phyloP scores from a whole-genome alignment of 2,329 filamentous ascomycete species.

The Fusarium irregulare region DNA sequence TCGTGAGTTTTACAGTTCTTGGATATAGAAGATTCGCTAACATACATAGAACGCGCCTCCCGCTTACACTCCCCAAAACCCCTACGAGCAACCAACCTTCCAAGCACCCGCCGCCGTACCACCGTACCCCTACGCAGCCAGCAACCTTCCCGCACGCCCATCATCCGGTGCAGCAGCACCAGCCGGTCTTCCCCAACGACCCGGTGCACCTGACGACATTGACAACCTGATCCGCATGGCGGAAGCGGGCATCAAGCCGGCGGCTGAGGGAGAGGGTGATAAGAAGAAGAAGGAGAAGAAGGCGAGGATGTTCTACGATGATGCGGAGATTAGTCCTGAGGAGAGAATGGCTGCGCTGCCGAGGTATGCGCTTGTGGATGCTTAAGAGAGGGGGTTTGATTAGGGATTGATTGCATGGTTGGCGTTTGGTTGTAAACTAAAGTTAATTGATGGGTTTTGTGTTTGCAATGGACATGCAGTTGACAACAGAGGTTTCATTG shows the following conservation, averaged over 20 bases:
- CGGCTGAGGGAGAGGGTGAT: slow-evolving; percentile 55
- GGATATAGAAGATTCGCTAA: slow-evolving; percentile 30
- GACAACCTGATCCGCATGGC: slow-evolving; percentile 74
- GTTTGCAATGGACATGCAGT: slow-evolving; percentile 5
- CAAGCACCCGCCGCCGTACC: slow-evolving; percentile 39
- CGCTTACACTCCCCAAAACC: slow-evolving; percentile 45
- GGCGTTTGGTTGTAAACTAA: slow-evolving; percentile 46
- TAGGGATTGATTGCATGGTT: slow-evolving; percentile 42
- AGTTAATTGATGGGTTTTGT: slow-evolving; percentile 41
- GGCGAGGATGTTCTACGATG: slow-evolving; percentile 81
- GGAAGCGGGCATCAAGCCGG: slow-evolving; percentile 68
- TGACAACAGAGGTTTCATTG: neutral
- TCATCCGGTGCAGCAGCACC: slow-evolving; percentile 50
- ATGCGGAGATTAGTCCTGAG: slow-evolving; percentile 83
- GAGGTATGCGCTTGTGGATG: slow-evolving; percentile 72
- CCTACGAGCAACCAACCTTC: slow-evolving; percentile 28
- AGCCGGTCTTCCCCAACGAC: slow-evolving; percentile 59
- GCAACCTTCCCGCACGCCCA: slow-evolving; percentile 60
- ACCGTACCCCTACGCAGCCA: slow-evolving; percentile 53
- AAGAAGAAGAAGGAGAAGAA: slow-evolving; percentile 79
- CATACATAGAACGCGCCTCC: slow-evolving; percentile 53
- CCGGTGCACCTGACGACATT: slow-evolving; percentile 65
- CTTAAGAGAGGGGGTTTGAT: slow-evolving; percentile 6
- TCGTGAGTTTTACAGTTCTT: slow-evolving; percentile 60
- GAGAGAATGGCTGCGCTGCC: slow-evolving; percentile 86